phyloP scores from a whole-genome alignment of 768 basidiomycete genomes.

The Termitomyces sp. region DNA sequence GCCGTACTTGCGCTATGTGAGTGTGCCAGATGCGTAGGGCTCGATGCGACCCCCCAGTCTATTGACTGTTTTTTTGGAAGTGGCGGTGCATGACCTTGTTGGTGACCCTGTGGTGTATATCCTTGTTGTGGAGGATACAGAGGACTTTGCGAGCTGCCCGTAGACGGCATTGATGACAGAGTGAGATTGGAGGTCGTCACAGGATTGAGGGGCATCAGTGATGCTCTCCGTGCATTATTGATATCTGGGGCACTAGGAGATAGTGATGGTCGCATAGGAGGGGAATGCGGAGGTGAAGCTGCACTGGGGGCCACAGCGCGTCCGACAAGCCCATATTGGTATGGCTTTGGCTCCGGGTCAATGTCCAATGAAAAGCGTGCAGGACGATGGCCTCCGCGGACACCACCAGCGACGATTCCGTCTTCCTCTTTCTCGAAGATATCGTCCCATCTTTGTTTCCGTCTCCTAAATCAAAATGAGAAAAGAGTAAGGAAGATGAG shows the following conservation, averaged over 20 bases:
- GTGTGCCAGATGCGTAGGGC: constrained; percentile 12
- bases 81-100: constrained; percentile 9
- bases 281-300: constrained; percentile 34
- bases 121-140: constrained; percentile 22
- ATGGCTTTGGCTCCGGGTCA: constrained; percentile 49
- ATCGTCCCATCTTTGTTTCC: constrained; percentile 46
- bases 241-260: constrained; percentile 10
- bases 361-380: constrained; percentile 28
- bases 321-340: constrained; percentile 63
- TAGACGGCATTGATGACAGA: constrained; percentile 41
- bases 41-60: constrained; percentile 6
- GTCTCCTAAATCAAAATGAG: constrained; percentile 33
- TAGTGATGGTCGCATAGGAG: constrained; percentile 23
- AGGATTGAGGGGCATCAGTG: constrained; percentile 27
- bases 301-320: constrained; percentile 32
- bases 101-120: constrained; percentile 1
- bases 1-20: constrained; percentile 17
- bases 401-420: constrained; percentile 19
- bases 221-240: constrained; percentile 19
- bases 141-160: constrained; percentile 37
- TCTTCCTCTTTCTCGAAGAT: constrained; percentile 47
- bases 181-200: constrained; percentile 21
- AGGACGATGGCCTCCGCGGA: constrained; percentile 16
- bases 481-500: constrained; percentile 5
- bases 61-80: constrained; percentile 14